These are phyloP conservation scores for Geosmithia morbida DNA, from an alignment of 2,329 filamentous ascomycete species.

Conservation along the genomic window DNA sequence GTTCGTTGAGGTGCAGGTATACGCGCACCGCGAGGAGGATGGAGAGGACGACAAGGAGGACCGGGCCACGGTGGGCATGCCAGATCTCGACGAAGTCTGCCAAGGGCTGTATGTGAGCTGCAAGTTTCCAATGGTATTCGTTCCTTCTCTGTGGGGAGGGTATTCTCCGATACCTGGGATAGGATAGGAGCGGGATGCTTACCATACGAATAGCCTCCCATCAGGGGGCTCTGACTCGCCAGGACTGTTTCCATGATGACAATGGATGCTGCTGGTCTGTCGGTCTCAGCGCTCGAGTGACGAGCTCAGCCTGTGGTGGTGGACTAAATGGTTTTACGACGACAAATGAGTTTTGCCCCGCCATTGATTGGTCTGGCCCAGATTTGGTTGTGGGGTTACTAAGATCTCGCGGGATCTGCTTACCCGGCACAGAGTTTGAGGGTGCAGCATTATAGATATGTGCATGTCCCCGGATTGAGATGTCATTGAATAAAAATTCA, in stretches of 20 bases:
- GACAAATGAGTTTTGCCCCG: neutral
- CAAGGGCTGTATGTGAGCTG: neutral
- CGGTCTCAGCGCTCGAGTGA: neutral
- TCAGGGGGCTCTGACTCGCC: neutral
- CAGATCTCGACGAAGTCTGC: slow-evolving; percentile 25
- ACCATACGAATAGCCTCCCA: neutral
- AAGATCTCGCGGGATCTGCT: neutral
- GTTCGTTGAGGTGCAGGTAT: slow-evolving; percentile 24
- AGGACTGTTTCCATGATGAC: neutral
- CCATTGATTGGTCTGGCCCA: neutral
- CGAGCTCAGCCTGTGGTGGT: neutral
- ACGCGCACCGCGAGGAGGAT: slow-evolving; percentile 22
- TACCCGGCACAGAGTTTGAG: neutral
- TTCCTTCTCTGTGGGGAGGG: too few species aligned
- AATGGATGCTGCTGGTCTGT: neutral
- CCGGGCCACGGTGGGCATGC: slow-evolving; percentile 29
- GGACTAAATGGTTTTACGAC: neutral
- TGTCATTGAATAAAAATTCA: too few species aligned
- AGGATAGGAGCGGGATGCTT: neutral
- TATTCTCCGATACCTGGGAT: too few species aligned
- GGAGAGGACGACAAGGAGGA: slow-evolving; percentile 23
- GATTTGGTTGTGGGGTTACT: neutral
- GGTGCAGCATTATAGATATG: slow-evolving; percentile 1
- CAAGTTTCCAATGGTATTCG: neutral
- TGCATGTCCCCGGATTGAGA: too few species aligned